Evolutionary conservation across 129 eudicot genomes (phyloP), one percentile per base, ranked within the genome.

Genomic region (Kitagawia praeruptora): DNA sequence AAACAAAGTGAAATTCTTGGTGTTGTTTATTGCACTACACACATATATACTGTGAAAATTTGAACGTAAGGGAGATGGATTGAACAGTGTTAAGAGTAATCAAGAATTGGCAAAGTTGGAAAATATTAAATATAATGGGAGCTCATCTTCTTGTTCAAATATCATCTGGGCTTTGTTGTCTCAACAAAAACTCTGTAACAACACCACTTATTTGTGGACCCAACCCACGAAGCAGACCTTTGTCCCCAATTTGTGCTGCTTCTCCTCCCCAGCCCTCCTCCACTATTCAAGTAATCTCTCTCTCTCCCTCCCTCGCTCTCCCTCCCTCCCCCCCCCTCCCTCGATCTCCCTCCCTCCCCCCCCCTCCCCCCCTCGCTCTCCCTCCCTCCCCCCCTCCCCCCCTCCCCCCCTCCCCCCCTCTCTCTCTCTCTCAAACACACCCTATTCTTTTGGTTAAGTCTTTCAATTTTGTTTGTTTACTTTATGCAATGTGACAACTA

Each of bases 221-320:
- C 45, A 51, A 44, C n/a, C 84, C 81, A 25, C 87, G 78, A 4
- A 47, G 75, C 25, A 42, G 72, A 78, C 76, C 86, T 74, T 82
- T 74, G 9, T 46, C 77, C 27, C 48, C 84, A 49, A 82, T 85
- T 64, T 41, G 84, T 12, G 72, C 87, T 45, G 74, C 88, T 51
- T 70, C 83, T 83, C 81, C 89, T 37, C 75, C 88, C n/a, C 56
- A 88, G 16, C 70, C 82, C 23, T 75, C 92, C 23, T 85, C 96
- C 75, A 86, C 87, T 56, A 88, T 91, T 76, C 91, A 91, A 92
- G 96, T 85, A 86, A 83, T 61, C 39, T 46, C 73, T 27, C 73
- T 10, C 73, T 0, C 73, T 4, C 31, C 9, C 76, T n/a, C 73
- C 0, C 41, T 4, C 72, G 3, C 71, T 19, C 28, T 8, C 76